Conservation (phyloP, 495 filamentous ascomycete species). For the Daldinia grandis region DNA sequence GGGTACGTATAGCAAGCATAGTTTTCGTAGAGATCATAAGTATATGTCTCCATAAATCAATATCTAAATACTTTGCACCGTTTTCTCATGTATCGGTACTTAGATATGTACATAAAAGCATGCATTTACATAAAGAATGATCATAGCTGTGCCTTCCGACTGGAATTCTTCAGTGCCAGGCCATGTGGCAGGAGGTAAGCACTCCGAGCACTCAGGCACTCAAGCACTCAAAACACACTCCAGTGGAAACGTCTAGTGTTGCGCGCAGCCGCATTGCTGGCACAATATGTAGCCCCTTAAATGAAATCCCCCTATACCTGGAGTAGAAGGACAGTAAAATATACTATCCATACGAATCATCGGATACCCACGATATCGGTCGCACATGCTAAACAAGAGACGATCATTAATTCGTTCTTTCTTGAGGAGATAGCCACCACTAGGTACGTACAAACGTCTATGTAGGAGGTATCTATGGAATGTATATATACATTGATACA, state of each 20-base stretch:
- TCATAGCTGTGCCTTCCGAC: not conserved
- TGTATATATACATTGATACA: no score
- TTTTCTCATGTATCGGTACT: not conserved
- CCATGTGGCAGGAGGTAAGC: constrained; percentile 2
- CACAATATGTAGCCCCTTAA: not conserved
- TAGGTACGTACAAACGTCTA: no score
- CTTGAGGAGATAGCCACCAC: no score
- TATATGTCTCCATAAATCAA: not conserved
- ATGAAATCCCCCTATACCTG: not conserved
- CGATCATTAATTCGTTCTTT: not conserved
- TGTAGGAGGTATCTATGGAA: no score
- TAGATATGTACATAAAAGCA: not conserved
- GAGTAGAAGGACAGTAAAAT: not conserved
- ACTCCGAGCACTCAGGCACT: not conserved
- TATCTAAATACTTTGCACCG: not conserved
- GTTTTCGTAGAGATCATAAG: not conserved
- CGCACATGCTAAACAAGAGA: not conserved
- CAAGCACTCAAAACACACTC: no score
- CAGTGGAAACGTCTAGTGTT: not conserved
- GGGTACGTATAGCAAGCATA: not conserved
- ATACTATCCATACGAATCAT: not conserved
- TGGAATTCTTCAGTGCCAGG: not conserved
- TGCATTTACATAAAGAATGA: not conserved
- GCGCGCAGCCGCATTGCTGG: not conserved
- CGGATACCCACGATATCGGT: not conserved